These are phyloP conservation scores for Collariella sp. DNA, from an alignment of 495 filamentous ascomycete species.

Conservation along the genomic window DNA sequence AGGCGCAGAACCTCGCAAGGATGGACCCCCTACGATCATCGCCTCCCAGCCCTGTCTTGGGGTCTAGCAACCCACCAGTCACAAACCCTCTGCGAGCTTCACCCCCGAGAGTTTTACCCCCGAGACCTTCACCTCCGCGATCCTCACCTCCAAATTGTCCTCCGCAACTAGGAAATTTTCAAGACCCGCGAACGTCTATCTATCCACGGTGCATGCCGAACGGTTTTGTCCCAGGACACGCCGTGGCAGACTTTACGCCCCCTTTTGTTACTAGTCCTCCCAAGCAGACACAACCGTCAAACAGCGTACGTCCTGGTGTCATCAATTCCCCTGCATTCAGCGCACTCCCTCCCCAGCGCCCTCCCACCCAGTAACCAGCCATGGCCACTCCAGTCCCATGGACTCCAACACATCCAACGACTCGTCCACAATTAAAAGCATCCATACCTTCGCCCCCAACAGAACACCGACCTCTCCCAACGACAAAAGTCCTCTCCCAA, in stretches of 20 bases:
- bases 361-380: neutral
- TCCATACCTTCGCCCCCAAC: neutral
- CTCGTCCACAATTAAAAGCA: slow-evolving; percentile 4
- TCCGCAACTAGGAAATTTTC: neutral
- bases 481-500: neutral
- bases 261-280: neutral
- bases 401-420: slow-evolving; percentile 3
- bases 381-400: slow-evolving; percentile 5
- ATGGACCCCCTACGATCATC: neutral
- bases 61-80: neutral
- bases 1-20: neutral
- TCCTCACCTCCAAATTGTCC: neutral
- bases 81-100: no score
- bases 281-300: neutral
- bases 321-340: neutral
- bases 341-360: neutral
- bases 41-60: neutral
- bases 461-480: neutral
- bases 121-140: no score
- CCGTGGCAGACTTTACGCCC: neutral
- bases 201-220: no score
- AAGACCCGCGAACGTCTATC: no score
- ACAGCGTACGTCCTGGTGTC: neutral
- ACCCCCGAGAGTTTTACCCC: no score
- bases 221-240: neutral